These are phyloP conservation scores for Fusarium globosum DNA, from an alignment of 2,329 filamentous ascomycete species.

Conservation along the genomic window DNA sequence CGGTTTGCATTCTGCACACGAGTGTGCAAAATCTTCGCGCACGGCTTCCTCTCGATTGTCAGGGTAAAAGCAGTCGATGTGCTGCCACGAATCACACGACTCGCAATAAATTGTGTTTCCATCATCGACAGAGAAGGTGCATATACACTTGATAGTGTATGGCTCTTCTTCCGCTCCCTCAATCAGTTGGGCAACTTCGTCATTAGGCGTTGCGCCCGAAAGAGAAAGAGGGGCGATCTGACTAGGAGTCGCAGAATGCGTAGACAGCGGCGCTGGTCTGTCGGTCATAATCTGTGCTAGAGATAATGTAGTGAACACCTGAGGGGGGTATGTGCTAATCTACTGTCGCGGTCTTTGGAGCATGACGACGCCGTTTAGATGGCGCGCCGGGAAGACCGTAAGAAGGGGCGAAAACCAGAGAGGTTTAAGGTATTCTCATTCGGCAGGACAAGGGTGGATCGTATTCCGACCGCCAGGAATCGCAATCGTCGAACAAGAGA, in stretches of 20 bases:
- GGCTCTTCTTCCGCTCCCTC: slow-evolving; percentile 77
- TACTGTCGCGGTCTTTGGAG: slow-evolving; percentile 65
- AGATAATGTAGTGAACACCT: slow-evolving; percentile 52
- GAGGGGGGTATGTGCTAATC: slow-evolving; percentile 55
- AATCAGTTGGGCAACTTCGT: slow-evolving; percentile 58
- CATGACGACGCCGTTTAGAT: slow-evolving; percentile 67
- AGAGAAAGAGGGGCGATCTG: slow-evolving; percentile 58
- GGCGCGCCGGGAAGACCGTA: slow-evolving; percentile 51
- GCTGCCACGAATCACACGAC: slow-evolving; percentile 96
- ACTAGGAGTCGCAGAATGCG: slow-evolving; percentile 67
- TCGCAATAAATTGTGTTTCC: slow-evolving; percentile 98
- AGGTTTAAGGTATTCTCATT: slow-evolving; percentile 39
- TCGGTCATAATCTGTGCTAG: slow-evolving; percentile 71
- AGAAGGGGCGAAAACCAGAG: slow-evolving; percentile 33
- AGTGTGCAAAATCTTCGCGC: slow-evolving; percentile 79
- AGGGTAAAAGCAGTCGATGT: slow-evolving; percentile 95
- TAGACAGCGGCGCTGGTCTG: slow-evolving; percentile 63
- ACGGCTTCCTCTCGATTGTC: slow-evolving; percentile 77
- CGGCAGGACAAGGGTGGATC: slow-evolving; percentile 19
- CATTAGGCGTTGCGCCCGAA: slow-evolving; percentile 48
- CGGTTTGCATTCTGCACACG: slow-evolving; percentile 89
- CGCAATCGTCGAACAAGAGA: slow-evolving; percentile 27
- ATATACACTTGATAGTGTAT: slow-evolving; percentile 98
- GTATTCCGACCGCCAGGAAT: slow-evolving; percentile 22
- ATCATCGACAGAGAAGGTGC: slow-evolving; percentile 92